Conservation (phyloP, 495 filamentous ascomycete species). For the Penicillium goetzii region DNA sequence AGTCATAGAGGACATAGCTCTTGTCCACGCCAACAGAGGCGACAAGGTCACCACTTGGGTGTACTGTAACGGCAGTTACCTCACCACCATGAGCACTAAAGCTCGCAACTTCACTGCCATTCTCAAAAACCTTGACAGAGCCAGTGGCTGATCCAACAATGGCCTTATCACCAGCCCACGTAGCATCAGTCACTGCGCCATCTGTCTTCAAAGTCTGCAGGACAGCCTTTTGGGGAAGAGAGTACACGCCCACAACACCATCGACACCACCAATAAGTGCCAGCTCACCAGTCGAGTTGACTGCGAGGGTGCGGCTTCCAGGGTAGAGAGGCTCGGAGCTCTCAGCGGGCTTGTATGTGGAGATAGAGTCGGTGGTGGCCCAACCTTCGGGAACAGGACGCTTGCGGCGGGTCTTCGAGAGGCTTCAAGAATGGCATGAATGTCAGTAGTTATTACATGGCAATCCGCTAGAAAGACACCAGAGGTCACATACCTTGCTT, state of each 20-base stretch:
- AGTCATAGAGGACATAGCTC: conserved; percentile 89
- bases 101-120: conserved; percentile 63
- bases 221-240: conserved; percentile 69
- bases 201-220: conserved; percentile 66
- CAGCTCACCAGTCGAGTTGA: conserved; percentile 66
- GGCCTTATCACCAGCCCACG: conserved; percentile 74
- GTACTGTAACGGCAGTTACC: conserved; percentile 74
- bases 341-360: conserved; percentile 62
- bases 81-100: conserved; percentile 81
- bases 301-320: conserved; percentile 65
- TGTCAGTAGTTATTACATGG: background rate
- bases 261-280: conserved; percentile 80
- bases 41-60: conserved; percentile 82
- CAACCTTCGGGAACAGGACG: conserved; percentile 82
- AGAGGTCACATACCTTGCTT: conserved; percentile 66
- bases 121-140: conserved; percentile 75
- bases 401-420: conserved; percentile 85
- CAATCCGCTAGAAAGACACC: background rate
- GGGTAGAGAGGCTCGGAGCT: conserved; percentile 66
- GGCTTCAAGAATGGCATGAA: conserved; percentile 52
- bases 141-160: conserved; percentile 78
- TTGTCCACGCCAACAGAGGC: conserved; percentile 91
- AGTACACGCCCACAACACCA: conserved; percentile 79
- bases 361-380: conserved; percentile 75
- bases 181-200: conserved; percentile 74